Percentiles rank a stretch among this genome's conserved stretches.
Conservation (phyloP, 176 grass and related monocot genomes). For the Secale cereale region DNA sequence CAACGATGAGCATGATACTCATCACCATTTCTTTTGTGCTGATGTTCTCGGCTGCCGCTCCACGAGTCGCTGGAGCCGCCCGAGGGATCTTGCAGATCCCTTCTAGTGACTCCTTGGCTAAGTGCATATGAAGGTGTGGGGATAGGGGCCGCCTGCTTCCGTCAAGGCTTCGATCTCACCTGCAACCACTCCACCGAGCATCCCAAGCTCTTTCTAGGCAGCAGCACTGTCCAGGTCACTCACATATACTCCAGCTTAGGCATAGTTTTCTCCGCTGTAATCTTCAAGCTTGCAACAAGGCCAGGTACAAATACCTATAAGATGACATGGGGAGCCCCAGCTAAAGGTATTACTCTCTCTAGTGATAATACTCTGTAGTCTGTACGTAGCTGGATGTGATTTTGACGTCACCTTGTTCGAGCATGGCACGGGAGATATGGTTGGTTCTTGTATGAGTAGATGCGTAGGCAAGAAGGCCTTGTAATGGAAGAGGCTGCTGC, state of each 20-base stretch:
- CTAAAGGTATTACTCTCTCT: neutral
- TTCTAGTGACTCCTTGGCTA: neutral
- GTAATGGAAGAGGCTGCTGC: slow-evolving; percentile 17
- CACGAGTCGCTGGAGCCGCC: neutral
- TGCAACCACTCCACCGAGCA: neutral
- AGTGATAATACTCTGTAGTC: rapidly evolving
- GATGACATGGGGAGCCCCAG: neutral
- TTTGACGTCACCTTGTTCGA: neutral
- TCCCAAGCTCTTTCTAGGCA: neutral
- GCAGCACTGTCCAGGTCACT: neutral
- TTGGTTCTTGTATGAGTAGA: no score
- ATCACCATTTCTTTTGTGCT: no score
- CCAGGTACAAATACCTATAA: neutral
- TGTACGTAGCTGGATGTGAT: neutral
- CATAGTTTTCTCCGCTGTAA: rapidly evolving
- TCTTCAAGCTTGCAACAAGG: neutral
- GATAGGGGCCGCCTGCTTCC: neutral
- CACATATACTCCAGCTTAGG: rapidly evolving
- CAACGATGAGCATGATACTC: no score
- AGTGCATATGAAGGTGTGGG: neutral
- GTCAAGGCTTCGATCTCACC: neutral
- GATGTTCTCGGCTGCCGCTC: no score
- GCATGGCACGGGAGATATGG: no score
- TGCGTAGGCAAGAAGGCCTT: neutral
- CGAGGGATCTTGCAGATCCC: neutral